A percentile compares a stretch with the other conserved stretches of the same genome.
Evolutionary conservation across 805 yeast species (phyloP).

Genomic region (Monosporozyma aerobia): DNA sequence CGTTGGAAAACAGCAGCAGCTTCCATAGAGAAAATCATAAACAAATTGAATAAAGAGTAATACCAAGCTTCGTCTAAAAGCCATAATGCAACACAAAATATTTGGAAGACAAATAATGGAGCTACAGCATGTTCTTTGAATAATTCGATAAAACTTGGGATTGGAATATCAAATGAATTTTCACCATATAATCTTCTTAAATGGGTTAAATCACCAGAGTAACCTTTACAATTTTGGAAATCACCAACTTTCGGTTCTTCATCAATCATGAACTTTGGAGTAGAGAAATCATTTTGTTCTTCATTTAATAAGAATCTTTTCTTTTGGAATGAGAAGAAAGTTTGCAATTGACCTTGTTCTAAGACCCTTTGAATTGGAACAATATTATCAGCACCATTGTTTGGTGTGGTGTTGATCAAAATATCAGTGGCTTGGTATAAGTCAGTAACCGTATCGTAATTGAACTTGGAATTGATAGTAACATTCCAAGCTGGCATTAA

Average conservation of each 20-base stretch:
- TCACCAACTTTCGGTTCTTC: conserved; percentile 45
- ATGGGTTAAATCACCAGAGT: conserved; percentile 42
- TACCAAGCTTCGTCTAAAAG: conserved; percentile 96
- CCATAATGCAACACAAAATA: conserved; percentile 94
- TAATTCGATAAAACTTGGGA: conserved; percentile 82
- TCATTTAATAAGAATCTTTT: conserved; percentile 72
- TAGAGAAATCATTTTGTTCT: conserved; percentile 49
- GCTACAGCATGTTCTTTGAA: conserved; percentile 98
- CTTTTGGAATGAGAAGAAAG: conserved; percentile 80
- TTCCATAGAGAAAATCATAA: conserved; percentile 90
- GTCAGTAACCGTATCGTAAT: conserved; percentile 45
- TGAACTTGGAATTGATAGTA: conserved; percentile 56
- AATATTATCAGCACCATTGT: conserved; percentile 79
- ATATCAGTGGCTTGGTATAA: conserved; percentile 62
- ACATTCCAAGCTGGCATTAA: conserved; percentile 94
- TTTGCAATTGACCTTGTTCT: conserved; percentile 51
- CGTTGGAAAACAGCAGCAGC: conserved; percentile 93
- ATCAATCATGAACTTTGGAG: conserved; percentile 68
- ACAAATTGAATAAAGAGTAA: conserved; percentile 78
- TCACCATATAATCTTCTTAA: conserved; percentile 60
- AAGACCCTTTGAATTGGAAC: conserved; percentile 47
- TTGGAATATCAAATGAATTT: conserved; percentile 88
- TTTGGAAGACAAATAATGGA: conserved; percentile 93
- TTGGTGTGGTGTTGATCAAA: conserved; percentile 71
- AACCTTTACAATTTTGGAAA: conserved; percentile 50